Percentiles rank a stretch among this genome's conserved stretches.
These are phyloP conservation scores for Vicia villosa DNA, from an alignment of 306 rosid genomes.

Conservation along the genomic window DNA sequence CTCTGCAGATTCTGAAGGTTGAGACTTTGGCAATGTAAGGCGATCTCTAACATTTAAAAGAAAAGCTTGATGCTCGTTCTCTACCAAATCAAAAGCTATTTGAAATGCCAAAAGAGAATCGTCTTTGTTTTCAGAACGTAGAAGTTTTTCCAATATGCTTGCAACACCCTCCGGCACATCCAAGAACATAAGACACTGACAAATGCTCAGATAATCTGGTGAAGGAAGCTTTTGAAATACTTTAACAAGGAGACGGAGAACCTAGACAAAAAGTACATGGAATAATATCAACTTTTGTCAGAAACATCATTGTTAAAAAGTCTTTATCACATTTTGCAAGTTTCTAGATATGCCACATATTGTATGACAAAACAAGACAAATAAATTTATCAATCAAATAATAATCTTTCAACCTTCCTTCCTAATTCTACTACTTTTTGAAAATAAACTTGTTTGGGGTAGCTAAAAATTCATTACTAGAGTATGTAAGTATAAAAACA, in stretches of 20 bases:
- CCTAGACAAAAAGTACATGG: constrained; percentile 50
- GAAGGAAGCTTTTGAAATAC: constrained; percentile 92
- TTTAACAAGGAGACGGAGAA: constrained; percentile 89
- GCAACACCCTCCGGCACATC: constrained; percentile 93
- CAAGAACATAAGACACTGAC: constrained; percentile 98
- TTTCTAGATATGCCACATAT: constrained; percentile 16
- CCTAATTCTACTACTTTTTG: too few relatives aligned
- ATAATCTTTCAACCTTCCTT: too few relatives aligned
- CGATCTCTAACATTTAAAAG: constrained; percentile 80
- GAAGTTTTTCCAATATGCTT: constrained; percentile 81
- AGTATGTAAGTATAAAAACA: too few relatives aligned
- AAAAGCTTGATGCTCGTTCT: constrained; percentile 97
- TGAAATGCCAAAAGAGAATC: constrained; percentile 93
- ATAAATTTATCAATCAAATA: too few relatives aligned
- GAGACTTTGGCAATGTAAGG: constrained; percentile 68
- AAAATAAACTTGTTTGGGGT: too few relatives aligned
- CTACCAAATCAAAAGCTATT: constrained; percentile 94
- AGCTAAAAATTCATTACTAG: too few relatives aligned
- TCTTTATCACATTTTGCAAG: constrained; percentile 7
- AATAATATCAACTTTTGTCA: constrained; percentile 26
- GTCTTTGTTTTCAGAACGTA: constrained; percentile 86
- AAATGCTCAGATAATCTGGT: constrained; percentile 94
- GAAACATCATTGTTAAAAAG: constrained; percentile 8
- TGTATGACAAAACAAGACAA: not conserved
- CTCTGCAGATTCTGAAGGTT: constrained; percentile 52